A percentile compares a stretch with the other conserved stretches of the same genome.
Evolutionary conservation across 1,139 yeast genomes (phyloP).

Genomic region (Saccharomyces hybrid): DNA sequence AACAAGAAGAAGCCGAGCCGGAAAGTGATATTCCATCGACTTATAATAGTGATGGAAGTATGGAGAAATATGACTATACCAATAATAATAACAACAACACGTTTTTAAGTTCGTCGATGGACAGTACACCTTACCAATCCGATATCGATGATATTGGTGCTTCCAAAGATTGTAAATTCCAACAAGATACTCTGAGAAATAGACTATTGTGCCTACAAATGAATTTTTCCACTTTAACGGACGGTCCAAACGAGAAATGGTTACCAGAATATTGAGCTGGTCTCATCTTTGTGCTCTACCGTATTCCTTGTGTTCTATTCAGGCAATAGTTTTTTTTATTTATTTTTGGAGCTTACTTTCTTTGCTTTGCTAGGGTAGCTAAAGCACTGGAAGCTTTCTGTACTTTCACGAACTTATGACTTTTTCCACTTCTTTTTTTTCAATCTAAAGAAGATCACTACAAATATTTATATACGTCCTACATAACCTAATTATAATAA

Average conservation of each 20-base stretch:
- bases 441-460: background rate
- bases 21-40: slow-evolving; percentile 3
- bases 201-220: background rate
- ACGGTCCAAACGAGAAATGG: background rate
- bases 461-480: background rate
- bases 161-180: background rate
- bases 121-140: slow-evolving; percentile 3
- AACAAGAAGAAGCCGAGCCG: slow-evolving; percentile 3
- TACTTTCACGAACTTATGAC: background rate
- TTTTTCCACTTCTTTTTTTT: background rate
- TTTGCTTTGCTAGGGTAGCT: background rate
- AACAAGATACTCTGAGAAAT: background rate
- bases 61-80: background rate
- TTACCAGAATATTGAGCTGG: background rate
- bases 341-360: background rate
- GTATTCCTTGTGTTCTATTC: background rate
- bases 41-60: background rate
- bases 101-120: background rate
- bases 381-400: background rate
- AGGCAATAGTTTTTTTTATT: background rate
- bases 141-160: background rate
- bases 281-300: background rate
- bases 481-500: background rate
- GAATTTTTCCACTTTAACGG: background rate
- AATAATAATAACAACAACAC: background rate